phyloP scores from a whole-genome alignment of 495 filamentous ascomycete genomes.

The Neurospora pannonica region DNA sequence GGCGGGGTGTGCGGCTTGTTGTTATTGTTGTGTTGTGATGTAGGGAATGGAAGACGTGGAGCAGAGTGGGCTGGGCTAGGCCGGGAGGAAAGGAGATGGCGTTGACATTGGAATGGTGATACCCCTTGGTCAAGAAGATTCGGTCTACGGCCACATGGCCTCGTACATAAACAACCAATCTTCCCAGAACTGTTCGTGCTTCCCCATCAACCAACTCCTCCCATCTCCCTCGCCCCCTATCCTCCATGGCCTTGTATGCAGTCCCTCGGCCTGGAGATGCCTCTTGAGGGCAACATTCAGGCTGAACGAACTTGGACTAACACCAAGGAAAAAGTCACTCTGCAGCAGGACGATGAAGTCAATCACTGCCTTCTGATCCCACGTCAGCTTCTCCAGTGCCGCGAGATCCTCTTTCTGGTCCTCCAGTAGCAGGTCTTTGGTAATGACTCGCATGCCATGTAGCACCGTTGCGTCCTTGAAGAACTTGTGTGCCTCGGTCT shows the following conservation, averaged over 20 bases:
- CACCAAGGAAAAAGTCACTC: constrained; percentile 32
- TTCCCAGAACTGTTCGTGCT: constrained; percentile 32
- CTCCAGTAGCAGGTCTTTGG: constrained; percentile 25
- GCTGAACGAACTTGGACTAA: constrained; percentile 38
- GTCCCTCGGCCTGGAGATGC: constrained; percentile 26
- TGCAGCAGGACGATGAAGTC: constrained; percentile 32
- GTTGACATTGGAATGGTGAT: neutral
- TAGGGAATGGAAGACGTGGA: neutral
- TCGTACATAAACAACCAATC: constrained; percentile 41
- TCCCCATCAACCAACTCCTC: constrained; percentile 33
- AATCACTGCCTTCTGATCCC: constrained; percentile 37
- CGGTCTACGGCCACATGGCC: constrained; percentile 30
- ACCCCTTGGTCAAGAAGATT: neutral
- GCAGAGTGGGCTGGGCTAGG: neutral
- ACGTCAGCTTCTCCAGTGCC: constrained; percentile 25
- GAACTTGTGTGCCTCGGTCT: constrained; percentile 27
- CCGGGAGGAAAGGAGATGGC: neutral
- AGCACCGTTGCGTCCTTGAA: neutral
- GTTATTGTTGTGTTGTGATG: neutral
- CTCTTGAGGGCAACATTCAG: constrained; percentile 35
- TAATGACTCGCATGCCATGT: constrained; percentile 17
- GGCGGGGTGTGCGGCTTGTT: neutral
- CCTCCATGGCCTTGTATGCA: constrained; percentile 34
- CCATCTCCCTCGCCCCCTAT: constrained; percentile 31
- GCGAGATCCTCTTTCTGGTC: constrained; percentile 15